A percentile compares a stretch with the other conserved stretches of the same genome.
Conservation (phyloP, 2,329 filamentous ascomycete species). For the Fusarium buxicola region DNA sequence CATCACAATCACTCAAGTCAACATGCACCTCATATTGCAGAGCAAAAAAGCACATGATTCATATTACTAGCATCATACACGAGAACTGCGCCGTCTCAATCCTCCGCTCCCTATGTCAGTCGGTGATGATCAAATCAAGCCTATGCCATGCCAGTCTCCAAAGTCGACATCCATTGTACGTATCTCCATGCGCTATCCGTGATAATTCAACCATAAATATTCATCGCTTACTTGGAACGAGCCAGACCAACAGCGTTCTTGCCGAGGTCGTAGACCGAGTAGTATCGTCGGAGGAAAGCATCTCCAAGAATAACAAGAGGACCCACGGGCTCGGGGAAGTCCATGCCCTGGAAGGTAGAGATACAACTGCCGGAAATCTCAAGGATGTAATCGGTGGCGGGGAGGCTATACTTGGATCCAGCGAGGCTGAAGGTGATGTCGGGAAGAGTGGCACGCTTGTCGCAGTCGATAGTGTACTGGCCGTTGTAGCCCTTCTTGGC, state of each 20-base stretch:
- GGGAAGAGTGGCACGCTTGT: conserved; percentile 83
- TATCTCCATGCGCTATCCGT: conserved; percentile 35
- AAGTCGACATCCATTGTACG: conserved; percentile 33
- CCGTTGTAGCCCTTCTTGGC: conserved; percentile 98
- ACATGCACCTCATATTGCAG: neutral
- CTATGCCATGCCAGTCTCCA: conserved; percentile 34
- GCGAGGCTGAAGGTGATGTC: conserved; percentile 91
- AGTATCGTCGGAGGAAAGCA: conserved; percentile 85
- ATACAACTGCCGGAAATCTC: conserved; percentile 97
- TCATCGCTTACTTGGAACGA: conserved; percentile 71
- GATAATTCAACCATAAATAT: conserved; percentile 31
- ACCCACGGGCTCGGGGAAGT: conserved; percentile 86
- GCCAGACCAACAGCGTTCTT: conserved; percentile 90
- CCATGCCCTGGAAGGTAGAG: conserved; percentile 98
- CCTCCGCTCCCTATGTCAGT: conserved; percentile 14
- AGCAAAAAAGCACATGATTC: conserved; percentile 27
- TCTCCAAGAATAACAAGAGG: conserved; percentile 96
- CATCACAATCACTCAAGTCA: conserved; percentile 9
- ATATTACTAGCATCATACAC: conserved; percentile 41
- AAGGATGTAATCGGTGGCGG: conserved; percentile 91
- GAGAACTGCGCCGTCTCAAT: conserved; percentile 23
- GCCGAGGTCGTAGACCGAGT: conserved; percentile 96
- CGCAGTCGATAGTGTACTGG: conserved; percentile 94
- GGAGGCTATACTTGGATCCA: conserved; percentile 93
- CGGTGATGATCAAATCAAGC: conserved; percentile 29